A percentile compares a stretch with the other conserved stretches of the same genome.
Evolutionary conservation across 2,329 filamentous ascomycete genomes (phyloP).

Genomic region (Colletotrichum lupini): DNA sequence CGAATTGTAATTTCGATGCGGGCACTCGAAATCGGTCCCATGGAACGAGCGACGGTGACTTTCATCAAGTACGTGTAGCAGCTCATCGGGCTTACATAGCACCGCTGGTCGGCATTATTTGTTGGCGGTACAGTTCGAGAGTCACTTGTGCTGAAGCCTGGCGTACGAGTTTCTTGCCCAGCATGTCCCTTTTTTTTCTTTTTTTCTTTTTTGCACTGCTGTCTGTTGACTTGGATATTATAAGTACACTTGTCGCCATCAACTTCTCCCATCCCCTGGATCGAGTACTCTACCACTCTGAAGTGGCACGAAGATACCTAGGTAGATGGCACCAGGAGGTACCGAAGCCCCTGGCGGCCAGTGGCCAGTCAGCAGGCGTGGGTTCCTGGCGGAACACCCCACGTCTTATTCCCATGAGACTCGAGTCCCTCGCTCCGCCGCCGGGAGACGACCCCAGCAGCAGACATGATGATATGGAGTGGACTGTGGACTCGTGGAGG

Average conservation of each 20-base stretch:
- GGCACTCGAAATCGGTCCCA: neutral
- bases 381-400: conserved; percentile 12
- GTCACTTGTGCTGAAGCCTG: neutral
- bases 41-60: neutral
- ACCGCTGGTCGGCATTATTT: neutral
- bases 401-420: neutral
- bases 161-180: neutral
- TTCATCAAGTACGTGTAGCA: no score
- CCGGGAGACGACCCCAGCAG: conserved; percentile 3
- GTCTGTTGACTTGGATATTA: neutral
- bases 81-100: neutral
- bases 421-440: neutral
- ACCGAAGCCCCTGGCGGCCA: conserved; percentile 8
- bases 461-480: neutral
- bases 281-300: neutral
- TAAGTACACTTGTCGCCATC: neutral
- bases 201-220: neutral
- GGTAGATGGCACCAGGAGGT: neutral
- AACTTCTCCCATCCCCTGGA: conserved; percentile 2
- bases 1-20: conserved; percentile 26
- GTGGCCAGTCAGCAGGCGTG: conserved; percentile 20
- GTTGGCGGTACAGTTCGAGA: neutral
- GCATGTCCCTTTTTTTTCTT: neutral
- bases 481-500: neutral
- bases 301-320: neutral